phyloP scores from a whole-genome alignment of 495 filamentous ascomycete genomes.

The Podospora pseudocomata region DNA sequence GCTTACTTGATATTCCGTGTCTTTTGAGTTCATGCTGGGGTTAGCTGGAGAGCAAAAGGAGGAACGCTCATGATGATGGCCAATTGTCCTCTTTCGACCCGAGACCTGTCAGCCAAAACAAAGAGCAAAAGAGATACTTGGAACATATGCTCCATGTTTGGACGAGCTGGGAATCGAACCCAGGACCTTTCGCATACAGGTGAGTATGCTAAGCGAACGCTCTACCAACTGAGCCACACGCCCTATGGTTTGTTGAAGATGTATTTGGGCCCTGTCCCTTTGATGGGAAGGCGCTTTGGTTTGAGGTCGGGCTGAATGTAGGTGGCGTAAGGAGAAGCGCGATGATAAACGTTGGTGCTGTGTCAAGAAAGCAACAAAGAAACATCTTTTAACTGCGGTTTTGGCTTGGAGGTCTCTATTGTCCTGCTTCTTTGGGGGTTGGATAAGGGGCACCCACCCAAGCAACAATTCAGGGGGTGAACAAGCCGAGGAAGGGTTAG shows the following conservation, averaged over 20 bases:
- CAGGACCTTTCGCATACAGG: slow-evolving; percentile 23
- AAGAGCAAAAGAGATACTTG: background rate
- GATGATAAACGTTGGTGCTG: no score
- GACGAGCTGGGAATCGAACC: slow-evolving; percentile 27
- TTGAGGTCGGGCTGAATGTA: background rate
- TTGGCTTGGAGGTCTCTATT: background rate
- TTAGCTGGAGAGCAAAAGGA: no score
- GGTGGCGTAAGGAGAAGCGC: no score
- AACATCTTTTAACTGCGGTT: background rate
- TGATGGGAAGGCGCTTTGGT: background rate
- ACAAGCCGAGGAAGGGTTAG: background rate
- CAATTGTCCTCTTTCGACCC: no score
- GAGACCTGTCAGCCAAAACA: background rate
- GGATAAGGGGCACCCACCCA: background rate
- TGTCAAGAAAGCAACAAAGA: background rate
- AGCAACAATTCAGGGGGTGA: background rate
- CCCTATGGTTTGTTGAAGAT: slow-evolving; percentile 2
- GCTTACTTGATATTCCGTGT: no score
- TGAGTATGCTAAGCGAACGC: slow-evolving; percentile 23
- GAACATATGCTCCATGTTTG: slow-evolving; percentile 2
- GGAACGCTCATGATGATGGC: no score
- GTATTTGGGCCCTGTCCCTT: background rate
- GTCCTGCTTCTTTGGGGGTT: background rate
- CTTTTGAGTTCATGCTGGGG: no score
- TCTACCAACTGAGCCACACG: slow-evolving; percentile 28